Percentiles rank a stretch among this genome's conserved stretches.
Evolutionary conservation across 2,329 filamentous ascomycete species (phyloP).

Genomic region (Verticillium klebahnii): DNA sequence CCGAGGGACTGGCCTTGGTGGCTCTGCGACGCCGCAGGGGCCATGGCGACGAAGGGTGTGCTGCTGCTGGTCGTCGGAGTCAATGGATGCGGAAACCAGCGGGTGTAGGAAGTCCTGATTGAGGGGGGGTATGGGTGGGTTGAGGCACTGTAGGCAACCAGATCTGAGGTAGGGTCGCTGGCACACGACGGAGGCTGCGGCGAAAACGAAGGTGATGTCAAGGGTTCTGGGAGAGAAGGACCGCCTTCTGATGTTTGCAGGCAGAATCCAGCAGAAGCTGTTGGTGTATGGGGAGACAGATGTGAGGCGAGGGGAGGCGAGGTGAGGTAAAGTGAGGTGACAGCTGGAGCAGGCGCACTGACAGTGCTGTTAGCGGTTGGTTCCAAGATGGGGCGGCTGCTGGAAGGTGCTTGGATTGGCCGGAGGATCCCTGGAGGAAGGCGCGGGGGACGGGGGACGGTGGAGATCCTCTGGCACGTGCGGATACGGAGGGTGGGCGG

Average conservation of each 20-base stretch:
- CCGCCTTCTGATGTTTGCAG: background rate
- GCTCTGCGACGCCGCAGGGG: background rate
- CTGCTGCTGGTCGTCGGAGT: background rate
- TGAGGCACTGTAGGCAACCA: too few relatives aligned
- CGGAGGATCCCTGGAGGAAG: background rate
- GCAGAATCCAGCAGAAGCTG: background rate
- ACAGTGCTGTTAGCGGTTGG: background rate
- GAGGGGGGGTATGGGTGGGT: background rate
- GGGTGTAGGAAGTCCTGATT: background rate
- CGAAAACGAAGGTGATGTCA: too few relatives aligned
- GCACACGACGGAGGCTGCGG: too few relatives aligned
- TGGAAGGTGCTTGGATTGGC: background rate
- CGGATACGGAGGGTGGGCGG: background rate
- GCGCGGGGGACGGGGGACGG: background rate
- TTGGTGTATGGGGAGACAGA: background rate
- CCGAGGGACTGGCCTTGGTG: background rate
- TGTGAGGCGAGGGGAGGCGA: background rate
- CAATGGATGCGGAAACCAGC: background rate
- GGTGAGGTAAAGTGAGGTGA: background rate
- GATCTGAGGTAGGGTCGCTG: too few relatives aligned
- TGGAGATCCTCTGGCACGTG: background rate
- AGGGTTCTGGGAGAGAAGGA: background rate
- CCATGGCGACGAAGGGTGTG: background rate
- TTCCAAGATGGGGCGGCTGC: background rate
- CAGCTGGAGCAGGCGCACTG: background rate